Conservation (phyloP, 2,329 filamentous ascomycete genomes). For the Dryadomyces quercivorus region DNA sequence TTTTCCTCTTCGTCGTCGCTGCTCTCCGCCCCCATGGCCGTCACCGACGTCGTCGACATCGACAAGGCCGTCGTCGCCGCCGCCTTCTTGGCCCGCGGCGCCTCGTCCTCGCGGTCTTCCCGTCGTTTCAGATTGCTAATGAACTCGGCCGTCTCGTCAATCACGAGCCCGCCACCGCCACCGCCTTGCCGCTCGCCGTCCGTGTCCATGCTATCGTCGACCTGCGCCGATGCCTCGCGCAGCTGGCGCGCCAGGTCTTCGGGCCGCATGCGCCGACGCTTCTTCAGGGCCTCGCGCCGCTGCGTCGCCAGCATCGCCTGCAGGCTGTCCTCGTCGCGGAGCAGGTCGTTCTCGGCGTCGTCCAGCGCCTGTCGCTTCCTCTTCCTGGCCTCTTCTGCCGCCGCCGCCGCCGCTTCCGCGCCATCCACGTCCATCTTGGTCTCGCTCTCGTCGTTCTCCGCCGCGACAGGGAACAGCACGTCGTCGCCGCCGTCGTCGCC, state of each 20-base stretch:
- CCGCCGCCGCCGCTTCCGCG: slow-evolving; percentile 18
- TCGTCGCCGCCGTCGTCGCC: slow-evolving; percentile 48
- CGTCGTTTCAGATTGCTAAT: slow-evolving; percentile 72
- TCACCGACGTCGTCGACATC: slow-evolving; percentile 14
- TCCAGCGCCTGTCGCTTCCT: slow-evolving; percentile 57
- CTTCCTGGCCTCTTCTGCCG: neutral
- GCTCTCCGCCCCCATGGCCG: slow-evolving; percentile 28
- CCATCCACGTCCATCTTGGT: slow-evolving; percentile 64
- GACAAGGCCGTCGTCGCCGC: slow-evolving; percentile 4
- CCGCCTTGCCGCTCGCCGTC: slow-evolving; percentile 25
- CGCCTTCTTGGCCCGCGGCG: slow-evolving; percentile 26
- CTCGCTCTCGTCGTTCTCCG: slow-evolving; percentile 16
- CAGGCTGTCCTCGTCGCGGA: slow-evolving; percentile 86
- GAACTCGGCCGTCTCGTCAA: slow-evolving; percentile 93
- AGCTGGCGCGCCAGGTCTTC: slow-evolving; percentile 80
- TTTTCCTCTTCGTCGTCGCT: slow-evolving; percentile 28
- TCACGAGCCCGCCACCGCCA: slow-evolving; percentile 55
- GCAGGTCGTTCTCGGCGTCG: slow-evolving; percentile 30
- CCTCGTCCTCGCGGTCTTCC: slow-evolving; percentile 42
- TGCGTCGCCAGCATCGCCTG: slow-evolving; percentile 79
- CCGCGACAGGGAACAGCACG: slow-evolving; percentile 33
- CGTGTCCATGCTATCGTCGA: neutral
- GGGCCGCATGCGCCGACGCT: slow-evolving; percentile 74
- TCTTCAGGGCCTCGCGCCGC: slow-evolving; percentile 74
- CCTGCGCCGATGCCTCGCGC: slow-evolving; percentile 41